Evolutionary conservation across 148 eudicot genomes (phyloP), one percentile per base, ranked within the genome.

Genomic region (Rhododendron ferrugineum): DNA sequence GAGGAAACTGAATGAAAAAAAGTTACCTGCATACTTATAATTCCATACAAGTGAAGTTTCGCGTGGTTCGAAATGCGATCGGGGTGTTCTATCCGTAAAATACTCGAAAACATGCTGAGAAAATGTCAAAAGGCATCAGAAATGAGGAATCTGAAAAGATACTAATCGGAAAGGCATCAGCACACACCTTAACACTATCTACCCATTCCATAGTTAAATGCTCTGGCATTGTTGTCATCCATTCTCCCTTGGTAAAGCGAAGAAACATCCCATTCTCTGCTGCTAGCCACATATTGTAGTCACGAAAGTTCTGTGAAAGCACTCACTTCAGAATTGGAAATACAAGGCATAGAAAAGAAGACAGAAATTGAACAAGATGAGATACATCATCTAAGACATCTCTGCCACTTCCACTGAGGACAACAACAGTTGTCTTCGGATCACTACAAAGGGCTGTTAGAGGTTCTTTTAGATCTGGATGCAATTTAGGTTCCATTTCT

Each of bases 171-270:
- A 75, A 36, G 77, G 66, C 46, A 79, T 34, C 18, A 1, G 0
- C 42, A 78, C 11, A 46, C 88, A 95, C 99, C 93, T 90, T 92
- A 32, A 97, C 91, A 82, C 99, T 97, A 58, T 95, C 95, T 72
- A 93, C 90, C 98, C 98, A 95, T 64, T 97, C 99, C 94, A 95
- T 90, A 84, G 92, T 94, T 86, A 95, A 90, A 89, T 93, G 97
- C 88, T 97, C 98, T 26, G 98, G 99, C 98, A 97, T 95, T n/a
- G 99, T 94, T 46, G 98, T 95, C 98, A 95, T 95, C 99, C 99
- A 97, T 52, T 90, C 94, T 83, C 95, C 95, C 82, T 85, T 90
- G 22, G 98, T 94, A 80, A 88, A 92, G 32, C 99, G 94, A 84
- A 97, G 87, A 88, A 97, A 97, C 99, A 97, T 97, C 80, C 99